Evolutionary conservation across 2,329 filamentous ascomycete genomes (phyloP), one percentile per base, ranked within the genome.

Genomic region (Graphilbum fragrans): DNA sequence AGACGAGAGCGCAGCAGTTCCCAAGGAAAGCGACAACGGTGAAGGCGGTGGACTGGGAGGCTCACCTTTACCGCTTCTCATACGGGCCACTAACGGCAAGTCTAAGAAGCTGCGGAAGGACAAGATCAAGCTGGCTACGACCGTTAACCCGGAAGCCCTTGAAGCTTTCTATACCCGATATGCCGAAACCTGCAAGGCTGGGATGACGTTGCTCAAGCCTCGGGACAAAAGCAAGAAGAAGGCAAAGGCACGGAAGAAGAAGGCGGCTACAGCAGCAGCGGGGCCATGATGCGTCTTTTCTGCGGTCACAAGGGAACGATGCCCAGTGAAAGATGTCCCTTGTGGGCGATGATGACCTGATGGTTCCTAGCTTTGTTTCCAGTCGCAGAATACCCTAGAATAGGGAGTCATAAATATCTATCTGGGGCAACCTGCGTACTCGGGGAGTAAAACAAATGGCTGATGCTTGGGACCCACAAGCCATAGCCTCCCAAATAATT

Each of bases 171-270:
- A 87, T 59, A 65, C 68, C 23, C 72, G 76, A 39, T 98, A 96
- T 64, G 88, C 87, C 19, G 92, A 96, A 51, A 72, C 87, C 3
- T 95, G 88, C 64, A 95, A 94, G 66, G 67, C 72, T 0, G 86
- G 87, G 6, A 95, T 96, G 87, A 71, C 74, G 38, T 80, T 81
- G 8, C 58, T 98, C 63, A 96, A 94, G 75, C 94, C 94, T 57
- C 74, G 92, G 51, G 90, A 96, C 63, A 75, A 87, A 55, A 94
- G 82, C 61, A 90, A 86, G 71, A 79, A 80, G 66, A 85, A 83
- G 58, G 79, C 82, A 52, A 83, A 82, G 58, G 86, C 82, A 48
- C 85, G 81, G 65, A 76, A 70, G 64, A 83, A 79, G 66, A 80
- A 74, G 61, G 61, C 60, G 1, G 53, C 55, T 9, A 49, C 53